A percentile compares a stretch with the other conserved stretches of the same genome.
Evolutionary conservation across 2,329 filamentous ascomycete genomes (phyloP).

Genomic region (Exophiala aquamarina): DNA sequence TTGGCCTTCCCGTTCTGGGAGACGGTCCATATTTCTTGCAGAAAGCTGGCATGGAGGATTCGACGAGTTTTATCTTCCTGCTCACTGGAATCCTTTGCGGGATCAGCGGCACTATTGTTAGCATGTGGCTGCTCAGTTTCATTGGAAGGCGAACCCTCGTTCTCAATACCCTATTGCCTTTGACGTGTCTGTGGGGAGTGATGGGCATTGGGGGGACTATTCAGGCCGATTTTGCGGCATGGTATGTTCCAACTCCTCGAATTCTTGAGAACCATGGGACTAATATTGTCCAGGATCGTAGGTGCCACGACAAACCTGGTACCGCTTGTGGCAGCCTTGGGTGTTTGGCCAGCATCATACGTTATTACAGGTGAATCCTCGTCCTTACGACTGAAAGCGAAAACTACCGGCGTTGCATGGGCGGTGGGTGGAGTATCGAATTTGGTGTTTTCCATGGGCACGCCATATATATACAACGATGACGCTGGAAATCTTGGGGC

Average conservation of each 20-base stretch:
- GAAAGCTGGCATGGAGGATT: constrained; percentile 34
- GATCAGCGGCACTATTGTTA: constrained; percentile 44
- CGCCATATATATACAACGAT: constrained; percentile 55
- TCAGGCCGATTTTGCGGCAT: constrained; percentile 38
- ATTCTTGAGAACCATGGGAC: background rate
- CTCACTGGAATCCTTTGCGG: constrained; percentile 48
- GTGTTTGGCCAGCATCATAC: constrained; percentile 39
- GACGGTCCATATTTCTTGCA: constrained; percentile 44
- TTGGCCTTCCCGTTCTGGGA: constrained; percentile 47
- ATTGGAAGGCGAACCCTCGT: constrained; percentile 44
- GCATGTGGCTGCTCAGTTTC: constrained; percentile 46
- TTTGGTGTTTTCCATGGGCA: constrained; percentile 45
- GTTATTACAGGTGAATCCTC: constrained; percentile 38
- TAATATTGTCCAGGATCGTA: constrained; percentile 36
- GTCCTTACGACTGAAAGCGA: constrained; percentile 38
- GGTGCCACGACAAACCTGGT: constrained; percentile 46
- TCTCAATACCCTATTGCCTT: constrained; percentile 35
- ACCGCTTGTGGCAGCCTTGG: constrained; percentile 39
- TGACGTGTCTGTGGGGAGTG: constrained; percentile 42
- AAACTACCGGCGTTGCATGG: constrained; percentile 43
- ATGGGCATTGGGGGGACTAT: constrained; percentile 51
- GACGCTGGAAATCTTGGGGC: constrained; percentile 42
- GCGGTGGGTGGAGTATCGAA: constrained; percentile 41
- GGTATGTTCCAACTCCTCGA: constrained; percentile 33
- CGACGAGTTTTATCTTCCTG: constrained; percentile 42